Evolutionary conservation across 805 yeast species (phyloP), one percentile per base, ranked within the genome.

Genomic region (Teunomyces panamensis): DNA sequence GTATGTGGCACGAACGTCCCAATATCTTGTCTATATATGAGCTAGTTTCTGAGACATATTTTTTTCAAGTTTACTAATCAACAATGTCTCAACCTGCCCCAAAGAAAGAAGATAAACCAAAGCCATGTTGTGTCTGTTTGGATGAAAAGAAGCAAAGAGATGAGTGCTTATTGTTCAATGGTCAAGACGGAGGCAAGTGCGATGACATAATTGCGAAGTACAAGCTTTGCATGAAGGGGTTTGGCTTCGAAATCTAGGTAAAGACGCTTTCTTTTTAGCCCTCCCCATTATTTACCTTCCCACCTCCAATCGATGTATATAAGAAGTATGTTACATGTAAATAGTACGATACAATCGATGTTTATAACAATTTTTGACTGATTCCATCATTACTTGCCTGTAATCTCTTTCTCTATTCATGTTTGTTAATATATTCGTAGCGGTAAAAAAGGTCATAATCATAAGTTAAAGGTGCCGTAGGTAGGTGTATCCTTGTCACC

Each of bases 71-170:
- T 42, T 32, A 28, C 39, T 26, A 32, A 17, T 33, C 16, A 34
- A 11, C 9, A 11, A 44, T 44, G 47, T 17, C 43, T 20, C 29
- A 20, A 30, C 42, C 11, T 43, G 46, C 24, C 41, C 37, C 33
- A 14, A 50, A 47, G 10, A 49, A 63, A 47, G 58, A 59, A 45
- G 32, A 68, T 33, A 85, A 89, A 63, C 96, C 96, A 54, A 92
- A 91, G 71, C 97, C 99, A 49, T 92, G 99, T 69, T 92, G 98
- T 63, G 98, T 92, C 17, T 94, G 98, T 68, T 79, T 84, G 56
- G 87, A 86, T 30, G 89, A 89, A 61, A 89, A 89, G 69, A 78
- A 85, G 51, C 65, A 71, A 20, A 80, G 98, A 62, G 99, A 92
- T 60, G 91, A 90, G 60, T 94, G 98, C 64, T 71, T 92, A 48